Percentiles rank a stretch among this genome's conserved stretches.
phyloP scores from a whole-genome alignment of 2,329 filamentous ascomycete species.

The Aspergillus spinulosporus region DNA sequence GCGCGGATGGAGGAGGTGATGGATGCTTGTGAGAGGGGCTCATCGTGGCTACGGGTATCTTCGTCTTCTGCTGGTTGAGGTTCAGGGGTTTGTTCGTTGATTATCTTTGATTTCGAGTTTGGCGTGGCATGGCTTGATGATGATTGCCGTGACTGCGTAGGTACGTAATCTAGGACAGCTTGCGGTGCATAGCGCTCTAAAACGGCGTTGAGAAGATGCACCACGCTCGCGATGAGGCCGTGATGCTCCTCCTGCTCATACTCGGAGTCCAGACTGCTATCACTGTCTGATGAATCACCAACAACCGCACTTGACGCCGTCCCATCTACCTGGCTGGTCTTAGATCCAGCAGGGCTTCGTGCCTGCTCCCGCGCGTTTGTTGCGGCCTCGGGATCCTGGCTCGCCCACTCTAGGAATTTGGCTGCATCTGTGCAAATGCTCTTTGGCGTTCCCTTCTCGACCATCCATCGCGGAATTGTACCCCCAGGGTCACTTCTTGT shows the following conservation, averaged over 20 bases:
- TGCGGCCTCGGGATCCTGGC: constrained; percentile 49
- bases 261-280: constrained; percentile 23
- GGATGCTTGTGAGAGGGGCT: constrained; percentile 20
- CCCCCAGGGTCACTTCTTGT: constrained; percentile 86
- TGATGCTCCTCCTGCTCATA: constrained; percentile 30
- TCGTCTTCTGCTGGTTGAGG: neutral
- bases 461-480: constrained; percentile 83
- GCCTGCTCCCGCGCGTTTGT: constrained; percentile 9
- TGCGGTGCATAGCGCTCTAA: constrained; percentile 55
- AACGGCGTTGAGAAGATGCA: constrained; percentile 39
- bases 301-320: neutral
- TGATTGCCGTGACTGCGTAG: constrained; percentile 25
- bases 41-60: constrained; percentile 2
- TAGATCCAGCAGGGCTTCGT: constrained; percentile 1
- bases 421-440: constrained; percentile 76
- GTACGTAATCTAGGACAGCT: constrained; percentile 52
- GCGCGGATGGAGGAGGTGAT: constrained; percentile 24
- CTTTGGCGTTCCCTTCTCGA: constrained; percentile 82
- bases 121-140: constrained; percentile 12
- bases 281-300: constrained; percentile 16
- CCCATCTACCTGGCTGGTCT: constrained; percentile 6
- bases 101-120: neutral
- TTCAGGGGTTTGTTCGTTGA: neutral
- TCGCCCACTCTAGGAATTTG: constrained; percentile 81
- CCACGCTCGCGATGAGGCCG: constrained; percentile 40